Percentiles rank a stretch among this genome's conserved stretches.
Evolutionary conservation across 1,284 basidiomycete species (phyloP).

Genomic region (Mycena citricolor): DNA sequence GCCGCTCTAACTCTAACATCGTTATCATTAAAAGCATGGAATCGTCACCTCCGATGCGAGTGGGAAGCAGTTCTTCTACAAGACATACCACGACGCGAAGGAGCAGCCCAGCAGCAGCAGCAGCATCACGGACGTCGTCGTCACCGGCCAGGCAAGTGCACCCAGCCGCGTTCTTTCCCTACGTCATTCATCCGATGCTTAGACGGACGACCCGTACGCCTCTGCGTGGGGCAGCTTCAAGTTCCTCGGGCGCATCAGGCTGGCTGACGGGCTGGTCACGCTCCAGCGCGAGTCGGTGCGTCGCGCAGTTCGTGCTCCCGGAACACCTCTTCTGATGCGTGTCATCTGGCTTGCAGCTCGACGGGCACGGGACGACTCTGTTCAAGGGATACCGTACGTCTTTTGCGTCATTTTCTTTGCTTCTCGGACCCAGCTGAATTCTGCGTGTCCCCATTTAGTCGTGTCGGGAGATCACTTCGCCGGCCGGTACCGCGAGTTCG

Average conservation of each 20-base stretch:
- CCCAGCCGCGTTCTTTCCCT: background rate
- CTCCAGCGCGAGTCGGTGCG: conserved; percentile 45
- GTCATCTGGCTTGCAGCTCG: conserved; percentile 22
- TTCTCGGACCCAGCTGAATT: conserved; percentile 2
- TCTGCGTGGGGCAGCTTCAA: conserved; percentile 48
- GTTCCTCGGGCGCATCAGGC: conserved; percentile 48
- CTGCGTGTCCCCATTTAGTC: conserved; percentile 42
- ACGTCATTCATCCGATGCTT: conserved; percentile 2
- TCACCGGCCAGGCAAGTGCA: conserved; percentile 47
- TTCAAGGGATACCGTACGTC: conserved; percentile 48
- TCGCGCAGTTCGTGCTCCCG: conserved; percentile 14
- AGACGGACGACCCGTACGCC: conserved; percentile 48
- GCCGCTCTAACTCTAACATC: no score
- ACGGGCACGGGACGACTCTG: conserved; percentile 37
- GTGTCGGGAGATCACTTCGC: conserved; percentile 50
- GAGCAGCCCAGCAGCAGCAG: conserved; percentile 19
- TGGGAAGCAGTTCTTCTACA: conserved; percentile 38
- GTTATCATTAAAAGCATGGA: no score
- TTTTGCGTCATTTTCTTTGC: background rate
- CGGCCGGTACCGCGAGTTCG: conserved; percentile 42
- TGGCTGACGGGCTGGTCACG: conserved; percentile 50
- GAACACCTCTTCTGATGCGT: background rate
- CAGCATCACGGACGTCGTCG: conserved; percentile 43
- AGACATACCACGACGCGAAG: conserved; percentile 29
- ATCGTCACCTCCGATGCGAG: conserved; percentile 40